Conservation (phyloP, 2,329 filamentous ascomycete genomes). For the Parastagonospora avenae region DNA sequence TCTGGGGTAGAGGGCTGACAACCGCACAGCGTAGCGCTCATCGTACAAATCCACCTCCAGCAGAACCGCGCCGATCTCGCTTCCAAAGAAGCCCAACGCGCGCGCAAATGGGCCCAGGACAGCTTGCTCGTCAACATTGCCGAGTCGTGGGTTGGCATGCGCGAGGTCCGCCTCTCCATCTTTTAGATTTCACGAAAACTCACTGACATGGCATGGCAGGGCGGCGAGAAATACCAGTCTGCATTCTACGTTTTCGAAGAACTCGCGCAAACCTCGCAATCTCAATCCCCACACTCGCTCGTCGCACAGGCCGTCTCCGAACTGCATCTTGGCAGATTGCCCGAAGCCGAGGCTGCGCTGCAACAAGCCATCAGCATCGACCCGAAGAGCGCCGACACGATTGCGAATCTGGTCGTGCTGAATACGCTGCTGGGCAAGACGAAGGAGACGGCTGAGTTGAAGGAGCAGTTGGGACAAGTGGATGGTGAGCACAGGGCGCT, state of each 20-base stretch:
- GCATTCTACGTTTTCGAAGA: slow-evolving; percentile 98
- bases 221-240: slow-evolving; percentile 94
- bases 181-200: not conserved
- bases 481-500: slow-evolving; percentile 74
- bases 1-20: slow-evolving; percentile 6
- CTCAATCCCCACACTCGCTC: slow-evolving; percentile 75
- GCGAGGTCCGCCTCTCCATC: slow-evolving; percentile 66
- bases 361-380: slow-evolving; percentile 79
- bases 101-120: slow-evolving; percentile 93
- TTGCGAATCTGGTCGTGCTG: slow-evolving; percentile 84
- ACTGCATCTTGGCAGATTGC: slow-evolving; percentile 83
- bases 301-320: slow-evolving; percentile 90
- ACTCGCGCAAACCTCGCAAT: slow-evolving; percentile 83
- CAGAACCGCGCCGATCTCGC: slow-evolving; percentile 93
- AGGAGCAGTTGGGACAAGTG: slow-evolving; percentile 57
- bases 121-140: slow-evolving; percentile 91
- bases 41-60: slow-evolving; percentile 88
- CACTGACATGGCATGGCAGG: slow-evolving; percentile 58
- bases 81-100: slow-evolving; percentile 82
- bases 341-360: slow-evolving; percentile 87
- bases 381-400: slow-evolving; percentile 70
- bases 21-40: slow-evolving; percentile 72
- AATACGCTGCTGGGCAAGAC: slow-evolving; percentile 74
- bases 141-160: slow-evolving; percentile 91
- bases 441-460: slow-evolving; percentile 63